Evolutionary conservation across 1,284 basidiomycete species (phyloP), one percentile per base, ranked within the genome.

Genomic region (Xerocomus nothofagi): DNA sequence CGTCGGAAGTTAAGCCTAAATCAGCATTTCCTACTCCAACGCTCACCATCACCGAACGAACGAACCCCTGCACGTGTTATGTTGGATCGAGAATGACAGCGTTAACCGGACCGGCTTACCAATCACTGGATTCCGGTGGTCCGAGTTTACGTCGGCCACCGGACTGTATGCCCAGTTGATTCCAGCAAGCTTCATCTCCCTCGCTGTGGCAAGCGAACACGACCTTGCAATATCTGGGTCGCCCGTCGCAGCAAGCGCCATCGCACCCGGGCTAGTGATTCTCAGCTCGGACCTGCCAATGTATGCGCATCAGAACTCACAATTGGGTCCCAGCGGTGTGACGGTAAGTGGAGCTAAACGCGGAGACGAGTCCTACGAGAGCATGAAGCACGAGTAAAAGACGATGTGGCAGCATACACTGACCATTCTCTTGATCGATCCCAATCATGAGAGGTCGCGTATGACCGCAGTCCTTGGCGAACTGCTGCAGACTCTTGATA

Each of bases 81-180:
- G 8, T 48, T 44, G 11, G 39, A 29, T 44, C n/a, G 24, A 40
- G 29, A 36, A n/a, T 4, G 3, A 1, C 18, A 12, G 32, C 21
- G 2, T 26, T 0, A 47, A 31, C 17, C 11, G 41, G n/a, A 23
- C 23, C 20, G 5, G 53, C 74, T 50, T 47, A 82, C 84, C 84
- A 40, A 88, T 87, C 23, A 87, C 82, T 7, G 86, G 85, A 59
- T 88, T 87, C 33, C 73, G 68, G 12, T 75, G 71, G 60, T 88
- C 80, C 15, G 76, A 80, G 57, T 88, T 88, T 33, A 88, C 77
- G 57, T 88, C 85, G 12, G 79, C 83, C 5, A 86, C 83, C 0
- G 86, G 86, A 56, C 80, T 78, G 57, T 78, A 88, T 7, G 71
- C 77, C 84, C 86, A 88, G 57, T 85, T 84, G 50, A 88, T 80